Evolutionary conservation across 2,329 filamentous ascomycete species (phyloP).

Genomic region (Phialophora macrospora): DNA sequence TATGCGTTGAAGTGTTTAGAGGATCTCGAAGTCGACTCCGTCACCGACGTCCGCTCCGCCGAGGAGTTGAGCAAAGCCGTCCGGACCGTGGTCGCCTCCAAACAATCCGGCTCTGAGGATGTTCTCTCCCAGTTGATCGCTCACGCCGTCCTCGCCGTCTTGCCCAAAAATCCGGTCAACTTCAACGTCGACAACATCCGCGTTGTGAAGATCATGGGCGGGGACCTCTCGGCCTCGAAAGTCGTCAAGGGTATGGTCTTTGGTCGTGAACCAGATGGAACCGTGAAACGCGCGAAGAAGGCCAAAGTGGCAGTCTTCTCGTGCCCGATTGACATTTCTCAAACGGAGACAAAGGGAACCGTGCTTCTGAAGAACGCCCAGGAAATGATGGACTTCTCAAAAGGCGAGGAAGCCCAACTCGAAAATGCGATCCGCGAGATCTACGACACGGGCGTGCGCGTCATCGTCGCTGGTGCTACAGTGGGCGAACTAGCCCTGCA

Average conservation of each 20-base stretch:
- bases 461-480: slow-evolving; percentile 89
- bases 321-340: slow-evolving; percentile 90
- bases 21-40: slow-evolving; percentile 87
- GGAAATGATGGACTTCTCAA: slow-evolving; percentile 98
- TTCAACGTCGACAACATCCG: slow-evolving; percentile 99
- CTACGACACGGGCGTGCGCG: slow-evolving; percentile 88
- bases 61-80: slow-evolving; percentile 92
- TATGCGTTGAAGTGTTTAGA: slow-evolving; percentile 85
- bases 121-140: slow-evolving; percentile 84
- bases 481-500: slow-evolving; percentile 95
- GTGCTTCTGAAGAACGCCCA: slow-evolving; percentile 95
- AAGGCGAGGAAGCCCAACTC: slow-evolving; percentile 91
- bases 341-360: slow-evolving; percentile 98
- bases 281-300: slow-evolving; percentile 85
- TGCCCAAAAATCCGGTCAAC: slow-evolving; percentile 92
- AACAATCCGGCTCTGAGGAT: slow-evolving; percentile 93
- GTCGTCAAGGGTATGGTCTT: slow-evolving; percentile 99
- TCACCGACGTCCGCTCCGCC: slow-evolving; percentile 79
- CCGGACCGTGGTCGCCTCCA: slow-evolving; percentile 91
- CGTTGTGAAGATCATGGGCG: slow-evolving; percentile 99
- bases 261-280: slow-evolving; percentile 89
- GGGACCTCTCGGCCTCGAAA: slow-evolving; percentile 87
- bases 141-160: slow-evolving; percentile 79
- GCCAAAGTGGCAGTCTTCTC: slow-evolving; percentile 98
- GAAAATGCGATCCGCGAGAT: slow-evolving; percentile 93